Conservation (phyloP, 1,139 yeast genomes). For the Tardiomyces depauwii region DNA sequence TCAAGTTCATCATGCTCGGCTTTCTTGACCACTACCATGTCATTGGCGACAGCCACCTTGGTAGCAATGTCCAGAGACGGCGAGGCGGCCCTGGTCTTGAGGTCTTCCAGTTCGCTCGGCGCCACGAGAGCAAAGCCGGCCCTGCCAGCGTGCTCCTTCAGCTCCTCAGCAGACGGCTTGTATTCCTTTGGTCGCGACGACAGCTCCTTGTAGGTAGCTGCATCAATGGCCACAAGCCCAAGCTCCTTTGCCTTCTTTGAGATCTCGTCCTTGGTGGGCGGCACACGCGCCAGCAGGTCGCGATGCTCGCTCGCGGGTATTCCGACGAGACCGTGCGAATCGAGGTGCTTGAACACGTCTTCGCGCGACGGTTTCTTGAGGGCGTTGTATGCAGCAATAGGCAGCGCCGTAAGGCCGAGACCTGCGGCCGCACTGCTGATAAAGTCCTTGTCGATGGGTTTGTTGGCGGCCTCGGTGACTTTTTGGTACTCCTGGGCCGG, state of each 20-base stretch:
- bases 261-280: constrained; percentile 24
- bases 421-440: constrained; percentile 23
- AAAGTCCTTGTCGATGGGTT: constrained; percentile 17
- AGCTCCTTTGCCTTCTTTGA: constrained; percentile 20
- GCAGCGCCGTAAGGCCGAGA: constrained; percentile 29
- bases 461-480: constrained; percentile 21
- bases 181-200: constrained; percentile 2
- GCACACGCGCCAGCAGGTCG: constrained; percentile 1
- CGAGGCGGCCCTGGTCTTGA: not conserved
- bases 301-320: constrained; percentile 7
- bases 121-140: not conserved
- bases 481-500: constrained; percentile 16
- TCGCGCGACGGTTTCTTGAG: constrained; percentile 12
- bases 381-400: constrained; percentile 19
- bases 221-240: constrained; percentile 7
- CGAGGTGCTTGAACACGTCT: constrained; percentile 7
- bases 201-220: constrained; percentile 9
- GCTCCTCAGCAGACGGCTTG: not conserved
- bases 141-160: not conserved
- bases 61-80: not conserved
- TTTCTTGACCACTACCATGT: not conserved
- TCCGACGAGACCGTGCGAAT: constrained; percentile 11
- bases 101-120: not conserved
- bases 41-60: not conserved
- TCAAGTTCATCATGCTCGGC: not conserved